Base-by-base conservation (phyloP, 2,329 filamentous ascomycete genomes). In the Fusarium piperis region DNA sequence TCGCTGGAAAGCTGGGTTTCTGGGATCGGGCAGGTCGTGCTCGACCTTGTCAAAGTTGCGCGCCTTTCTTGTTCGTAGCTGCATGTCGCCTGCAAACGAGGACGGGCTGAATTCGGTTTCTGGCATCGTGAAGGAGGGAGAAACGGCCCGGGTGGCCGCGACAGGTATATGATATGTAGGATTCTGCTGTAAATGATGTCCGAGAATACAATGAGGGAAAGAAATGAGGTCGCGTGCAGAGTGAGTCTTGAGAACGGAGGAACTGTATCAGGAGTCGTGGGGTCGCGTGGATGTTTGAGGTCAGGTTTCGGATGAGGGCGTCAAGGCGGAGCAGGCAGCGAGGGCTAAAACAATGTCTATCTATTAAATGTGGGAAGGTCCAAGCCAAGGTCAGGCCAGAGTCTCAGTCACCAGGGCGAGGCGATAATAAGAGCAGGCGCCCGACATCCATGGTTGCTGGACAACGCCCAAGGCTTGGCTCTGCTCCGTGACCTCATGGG, bases 11-110 rank as follows among this genome's bases (percentile, higher is more conserved):
- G 71, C 71, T 58, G 73, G 74, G 41, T 77, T 69, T 32, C 74
- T 78, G 28, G 82, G 79, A 41, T 81, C 76, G 35, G 81, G 82
- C 30, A 90, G 81, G 28, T 80, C 82, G 33, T 83, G 81, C 77
- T 89, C 88, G 70, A 85, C 79, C 68, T 86, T 82, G 62, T 83
- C 80, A 72, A 90, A 90, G 59, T 83, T 80, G 60, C 83, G 81
- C 63, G 85, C 80, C 72, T 81, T 80, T 71, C 88, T 83, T 11
- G 87, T 88, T 61, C 82, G 83, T 39, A 81, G 67, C 78, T 89
- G 87, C 83, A 89, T 85, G 33, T 83, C 83, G 78, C 72, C 73
- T 69, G 81, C 81, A 55, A 75, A 68, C 18, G 76, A 67, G 36
- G 76, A 76, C 11, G 78, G 72, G 23, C 65, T 75, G 48, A 75